Evolutionary conservation across 2,329 filamentous ascomycete species (phyloP).

Genomic region (Coleophoma eucalyptorum): DNA sequence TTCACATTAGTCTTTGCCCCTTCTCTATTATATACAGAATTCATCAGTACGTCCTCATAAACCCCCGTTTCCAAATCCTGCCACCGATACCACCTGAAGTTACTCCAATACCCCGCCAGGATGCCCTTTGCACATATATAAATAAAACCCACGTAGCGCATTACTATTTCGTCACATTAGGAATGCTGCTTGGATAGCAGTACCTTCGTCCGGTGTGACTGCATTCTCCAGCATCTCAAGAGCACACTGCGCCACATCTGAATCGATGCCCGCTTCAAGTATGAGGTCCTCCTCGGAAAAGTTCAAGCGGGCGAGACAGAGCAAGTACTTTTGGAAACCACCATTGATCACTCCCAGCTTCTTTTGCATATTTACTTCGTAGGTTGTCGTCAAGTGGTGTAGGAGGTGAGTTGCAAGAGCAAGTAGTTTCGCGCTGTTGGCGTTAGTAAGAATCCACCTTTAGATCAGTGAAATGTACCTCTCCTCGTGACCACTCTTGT

Average conservation of each 20-base stretch:
- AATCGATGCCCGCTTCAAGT: conserved; percentile 71
- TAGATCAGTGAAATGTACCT: conserved; percentile 26
- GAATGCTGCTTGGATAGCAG: conserved; percentile 38
- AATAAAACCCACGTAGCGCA: no score
- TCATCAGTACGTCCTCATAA: no score
- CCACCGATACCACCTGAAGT: no score
- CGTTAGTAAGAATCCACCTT: conserved; percentile 2
- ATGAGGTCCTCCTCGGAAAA: conserved; percentile 77
- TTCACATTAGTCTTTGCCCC: no score
- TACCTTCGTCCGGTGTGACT: conserved; percentile 75
- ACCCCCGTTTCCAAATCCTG: no score
- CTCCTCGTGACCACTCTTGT: conserved; percentile 30
- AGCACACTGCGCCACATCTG: conserved; percentile 76
- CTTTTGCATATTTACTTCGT: conserved; percentile 64
- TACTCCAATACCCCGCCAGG: no score
- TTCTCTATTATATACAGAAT: no score
- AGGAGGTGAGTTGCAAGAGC: conserved; percentile 59
- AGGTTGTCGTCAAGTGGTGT: conserved; percentile 53
- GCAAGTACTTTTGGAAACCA: conserved; percentile 76
- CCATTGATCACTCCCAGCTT: conserved; percentile 70
- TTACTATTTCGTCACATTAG: no score
- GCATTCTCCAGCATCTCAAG: conserved; percentile 77
- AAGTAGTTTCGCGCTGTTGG: conserved; percentile 40
- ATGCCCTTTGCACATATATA: no score
- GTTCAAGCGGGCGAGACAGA: conserved; percentile 77